These are phyloP conservation scores for Dianthus caryophyllus DNA, from an alignment of 148 eudicot genomes.

Conservation along the genomic window DNA sequence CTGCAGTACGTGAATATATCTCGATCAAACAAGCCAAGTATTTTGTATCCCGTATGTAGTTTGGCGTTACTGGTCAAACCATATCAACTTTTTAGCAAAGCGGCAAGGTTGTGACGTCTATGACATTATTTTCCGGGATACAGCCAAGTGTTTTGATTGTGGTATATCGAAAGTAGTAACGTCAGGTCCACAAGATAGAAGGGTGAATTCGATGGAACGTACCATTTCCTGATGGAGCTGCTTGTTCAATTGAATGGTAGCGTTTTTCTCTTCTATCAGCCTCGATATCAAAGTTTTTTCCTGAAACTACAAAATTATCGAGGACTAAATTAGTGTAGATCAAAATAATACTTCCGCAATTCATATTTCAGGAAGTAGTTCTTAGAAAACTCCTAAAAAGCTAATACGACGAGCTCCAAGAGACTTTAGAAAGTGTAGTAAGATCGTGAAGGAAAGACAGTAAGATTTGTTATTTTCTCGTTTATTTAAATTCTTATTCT, in stretches of 20 bases:
- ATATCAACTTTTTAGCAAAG: no score
- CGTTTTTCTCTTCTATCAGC: slow-evolving; percentile 67
- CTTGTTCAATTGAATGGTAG: slow-evolving; percentile 53
- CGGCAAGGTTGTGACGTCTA: no score
- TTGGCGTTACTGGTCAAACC: no score
- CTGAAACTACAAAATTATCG: slow-evolving; percentile 34
- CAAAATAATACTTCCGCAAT: not conserved
- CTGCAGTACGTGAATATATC: not conserved
- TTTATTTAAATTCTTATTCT: not conserved
- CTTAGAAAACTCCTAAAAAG: not conserved
- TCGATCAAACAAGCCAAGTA: no score
- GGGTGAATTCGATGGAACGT: slow-evolving; percentile 15
- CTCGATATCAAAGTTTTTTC: slow-evolving; percentile 44
- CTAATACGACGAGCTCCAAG: not conserved
- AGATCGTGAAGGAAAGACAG: not conserved
- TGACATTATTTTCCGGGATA: no score
- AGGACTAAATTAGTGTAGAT: not conserved
- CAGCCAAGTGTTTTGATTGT: no score
- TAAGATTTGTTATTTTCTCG: not conserved
- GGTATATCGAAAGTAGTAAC: no score
- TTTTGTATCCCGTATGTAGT: no score
- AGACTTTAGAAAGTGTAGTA: no score
- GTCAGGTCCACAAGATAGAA: no score
- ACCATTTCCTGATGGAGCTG: slow-evolving; percentile 85
- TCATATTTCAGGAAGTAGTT: not conserved